Conservation (phyloP, 2,329 filamentous ascomycete species). For the Didymella pinodella region DNA sequence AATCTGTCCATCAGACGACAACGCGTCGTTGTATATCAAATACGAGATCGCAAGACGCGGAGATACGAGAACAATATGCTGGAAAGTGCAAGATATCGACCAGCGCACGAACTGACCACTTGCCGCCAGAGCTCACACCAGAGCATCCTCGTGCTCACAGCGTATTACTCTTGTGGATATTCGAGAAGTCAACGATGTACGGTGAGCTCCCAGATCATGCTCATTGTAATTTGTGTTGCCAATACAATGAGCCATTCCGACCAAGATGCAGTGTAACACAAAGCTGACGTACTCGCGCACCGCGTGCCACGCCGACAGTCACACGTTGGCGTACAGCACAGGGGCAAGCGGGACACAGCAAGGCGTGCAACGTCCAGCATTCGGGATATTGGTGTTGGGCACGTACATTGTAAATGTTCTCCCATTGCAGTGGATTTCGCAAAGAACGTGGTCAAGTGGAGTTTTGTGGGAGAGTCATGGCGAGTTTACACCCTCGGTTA, state of each 20-base stretch:
- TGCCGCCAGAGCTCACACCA: not conserved
- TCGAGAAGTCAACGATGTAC: slow-evolving; percentile 8
- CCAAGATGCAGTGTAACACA: slow-evolving; percentile 10
- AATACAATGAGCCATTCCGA: slow-evolving; percentile 9
- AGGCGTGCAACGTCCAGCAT: slow-evolving; percentile 1
- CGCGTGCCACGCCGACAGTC: slow-evolving; percentile 8
- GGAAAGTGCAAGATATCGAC: slow-evolving; percentile 5
- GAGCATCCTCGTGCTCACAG: slow-evolving; percentile 8
- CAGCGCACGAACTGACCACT: not conserved
- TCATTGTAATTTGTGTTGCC: slow-evolving; percentile 7
- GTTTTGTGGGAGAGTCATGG: slow-evolving; percentile 8
- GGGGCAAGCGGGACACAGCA: slow-evolving; percentile 13
- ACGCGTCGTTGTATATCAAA: slow-evolving; percentile 1
- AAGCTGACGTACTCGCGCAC: slow-evolving; percentile 12
- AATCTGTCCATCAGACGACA: slow-evolving; percentile 1
- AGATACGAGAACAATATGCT: slow-evolving; percentile 6
- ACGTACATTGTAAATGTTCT: not conserved
- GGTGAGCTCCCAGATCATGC: not conserved
- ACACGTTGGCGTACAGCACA: slow-evolving; percentile 8
- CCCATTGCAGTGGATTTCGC: slow-evolving; percentile 5
- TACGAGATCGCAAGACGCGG: slow-evolving; percentile 3
- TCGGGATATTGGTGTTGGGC: slow-evolving; percentile 1
- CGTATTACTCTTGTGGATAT: slow-evolving; percentile 7
- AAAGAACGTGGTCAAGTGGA: slow-evolving; percentile 10
- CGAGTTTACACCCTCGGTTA: not conserved